phyloP scores from a whole-genome alignment of 1,284 basidiomycete genomes.

The Prillingera fragicola region DNA sequence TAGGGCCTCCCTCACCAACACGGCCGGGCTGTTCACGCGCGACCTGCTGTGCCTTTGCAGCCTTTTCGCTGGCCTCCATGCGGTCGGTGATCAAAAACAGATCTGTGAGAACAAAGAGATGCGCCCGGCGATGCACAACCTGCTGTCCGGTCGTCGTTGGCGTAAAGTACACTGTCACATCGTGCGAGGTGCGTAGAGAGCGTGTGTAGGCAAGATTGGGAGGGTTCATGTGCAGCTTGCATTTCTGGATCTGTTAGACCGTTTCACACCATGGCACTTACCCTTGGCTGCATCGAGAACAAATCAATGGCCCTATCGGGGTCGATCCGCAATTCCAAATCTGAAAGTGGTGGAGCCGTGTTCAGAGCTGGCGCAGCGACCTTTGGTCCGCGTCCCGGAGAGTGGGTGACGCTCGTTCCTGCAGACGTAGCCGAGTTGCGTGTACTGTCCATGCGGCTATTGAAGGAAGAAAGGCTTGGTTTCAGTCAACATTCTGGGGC shows the following conservation, averaged over 20 bases:
- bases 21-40: conserved; percentile 40
- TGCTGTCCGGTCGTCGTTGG: conserved; percentile 68
- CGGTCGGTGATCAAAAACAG: conserved; percentile 82
- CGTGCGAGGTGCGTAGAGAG: conserved; percentile 66
- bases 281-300: conserved; percentile 93
- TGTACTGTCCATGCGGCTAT: conserved; percentile 36
- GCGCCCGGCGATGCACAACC: conserved; percentile 68
- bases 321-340: conserved; percentile 75
- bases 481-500: conserved; percentile 16
- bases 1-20: conserved; percentile 51
- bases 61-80: conserved; percentile 63
- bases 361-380: conserved; percentile 14
- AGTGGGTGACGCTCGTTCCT: conserved; percentile 34
- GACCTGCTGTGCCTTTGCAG: conserved; percentile 41
- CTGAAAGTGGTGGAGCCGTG: conserved; percentile 55
- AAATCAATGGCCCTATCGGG: conserved; percentile 81
- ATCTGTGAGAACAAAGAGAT: conserved; percentile 86
- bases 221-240: conserved; percentile 84
- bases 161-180: conserved; percentile 70
- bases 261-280: conserved; percentile 41
- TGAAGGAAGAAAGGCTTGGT: conserved; percentile 40
- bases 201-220: conserved; percentile 75
- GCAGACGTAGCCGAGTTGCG: conserved; percentile 37
- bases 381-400: conserved; percentile 28
- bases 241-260: conserved; percentile 56